Evolutionary conservation across 768 basidiomycete species (phyloP).

Genomic region (Steccherinum ochraceum): DNA sequence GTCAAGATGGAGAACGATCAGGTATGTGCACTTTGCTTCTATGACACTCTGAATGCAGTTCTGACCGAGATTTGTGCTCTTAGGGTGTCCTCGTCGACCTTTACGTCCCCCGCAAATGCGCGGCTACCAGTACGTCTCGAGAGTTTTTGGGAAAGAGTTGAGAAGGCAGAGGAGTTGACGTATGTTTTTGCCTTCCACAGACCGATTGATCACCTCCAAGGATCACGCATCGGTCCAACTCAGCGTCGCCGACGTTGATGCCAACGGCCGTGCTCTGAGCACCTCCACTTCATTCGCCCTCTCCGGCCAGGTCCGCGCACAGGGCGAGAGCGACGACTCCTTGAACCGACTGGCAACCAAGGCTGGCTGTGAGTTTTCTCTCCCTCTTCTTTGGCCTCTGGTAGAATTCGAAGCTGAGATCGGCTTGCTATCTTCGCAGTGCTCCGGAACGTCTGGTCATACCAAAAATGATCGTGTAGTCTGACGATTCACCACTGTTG

Average conservation of each 20-base stretch:
- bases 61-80: slow-evolving; percentile 7
- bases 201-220: slow-evolving; percentile 97
- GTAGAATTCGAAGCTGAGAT: too few relatives aligned
- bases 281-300: slow-evolving; percentile 91
- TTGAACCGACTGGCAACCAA: slow-evolving; percentile 94
- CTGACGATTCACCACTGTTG: slow-evolving; percentile 5
- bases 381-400: too few relatives aligned
- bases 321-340: slow-evolving; percentile 95
- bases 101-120: slow-evolving; percentile 99
- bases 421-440: slow-evolving; percentile 57
- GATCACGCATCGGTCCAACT: slow-evolving; percentile 99
- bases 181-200: slow-evolving; percentile 32
- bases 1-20: slow-evolving; percentile 86
- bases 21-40: too few relatives aligned
- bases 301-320: slow-evolving; percentile 88
- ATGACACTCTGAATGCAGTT: slow-evolving; percentile 1
- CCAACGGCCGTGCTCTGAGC: slow-evolving; percentile 69
- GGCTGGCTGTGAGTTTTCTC: slow-evolving; percentile 83
- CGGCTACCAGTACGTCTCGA: slow-evolving; percentile 83
- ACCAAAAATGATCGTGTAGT: slow-evolving; percentile 68
- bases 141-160: too few relatives aligned
- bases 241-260: slow-evolving; percentile 90
- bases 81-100: slow-evolving; percentile 99
- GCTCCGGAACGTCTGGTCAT: slow-evolving; percentile 94
- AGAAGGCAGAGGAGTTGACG: neutral